phyloP scores from a whole-genome alignment of 176 grass and related monocot species.

The Ensete ventricosum region DNA sequence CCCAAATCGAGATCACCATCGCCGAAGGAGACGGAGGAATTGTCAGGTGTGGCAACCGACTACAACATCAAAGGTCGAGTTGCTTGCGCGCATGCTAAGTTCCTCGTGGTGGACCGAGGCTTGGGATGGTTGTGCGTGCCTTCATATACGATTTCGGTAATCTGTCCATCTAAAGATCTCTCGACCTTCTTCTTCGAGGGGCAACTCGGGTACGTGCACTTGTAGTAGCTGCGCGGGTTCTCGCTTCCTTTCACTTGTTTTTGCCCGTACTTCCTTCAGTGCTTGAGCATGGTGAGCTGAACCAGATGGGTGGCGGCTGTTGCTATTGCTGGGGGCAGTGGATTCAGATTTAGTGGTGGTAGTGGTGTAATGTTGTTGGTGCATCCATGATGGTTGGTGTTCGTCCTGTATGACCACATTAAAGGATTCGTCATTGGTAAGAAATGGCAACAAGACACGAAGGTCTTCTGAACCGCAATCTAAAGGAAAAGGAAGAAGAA shows the following conservation, averaged over 20 bases:
- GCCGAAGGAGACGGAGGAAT: slow-evolving; percentile 27
- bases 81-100: slow-evolving; percentile 15
- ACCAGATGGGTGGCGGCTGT: neutral
- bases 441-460: neutral
- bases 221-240: slow-evolving; percentile 40
- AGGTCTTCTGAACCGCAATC: no score
- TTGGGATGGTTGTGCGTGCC: slow-evolving; percentile 36
- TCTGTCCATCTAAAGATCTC: slow-evolving; percentile 25
- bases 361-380: neutral
- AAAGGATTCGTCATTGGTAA: neutral
- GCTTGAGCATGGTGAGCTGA: neutral
- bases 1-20: slow-evolving; percentile 30
- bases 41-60: slow-evolving; percentile 18
- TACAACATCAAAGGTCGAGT: neutral
- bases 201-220: slow-evolving; percentile 30
- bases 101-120: slow-evolving; percentile 30
- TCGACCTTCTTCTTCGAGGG: slow-evolving; percentile 39
- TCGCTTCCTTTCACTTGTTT: slow-evolving; percentile 43
- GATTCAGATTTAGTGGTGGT: neutral
- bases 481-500: no score
- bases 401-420: slow-evolving; percentile 11
- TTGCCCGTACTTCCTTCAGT: slow-evolving; percentile 40
- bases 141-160: slow-evolving; percentile 38
- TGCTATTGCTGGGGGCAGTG: neutral
- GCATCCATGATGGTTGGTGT: slow-evolving; percentile 23